Evolutionary conservation across 1,139 yeast genomes (phyloP), one percentile per base, ranked within the genome.

Genomic region (Blastobotrys apis): DNA sequence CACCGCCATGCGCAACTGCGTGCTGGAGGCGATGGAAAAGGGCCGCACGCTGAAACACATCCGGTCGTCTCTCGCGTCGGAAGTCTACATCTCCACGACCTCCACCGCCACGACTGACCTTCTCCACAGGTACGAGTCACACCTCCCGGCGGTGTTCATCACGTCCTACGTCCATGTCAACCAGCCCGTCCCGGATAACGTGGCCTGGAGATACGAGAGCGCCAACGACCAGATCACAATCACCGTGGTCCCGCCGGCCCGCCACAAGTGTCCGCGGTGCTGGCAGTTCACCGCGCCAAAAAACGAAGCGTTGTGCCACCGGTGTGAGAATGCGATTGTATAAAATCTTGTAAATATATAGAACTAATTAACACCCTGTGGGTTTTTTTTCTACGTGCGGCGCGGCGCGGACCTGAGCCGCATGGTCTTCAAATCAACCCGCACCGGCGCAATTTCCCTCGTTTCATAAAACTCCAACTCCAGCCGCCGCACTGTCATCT

Each of bases 181-280:
- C 45, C 51, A 57, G 2, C 40, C 44, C 1, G 35, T 48, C 2
- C 60, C 67, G 2, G 46, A 48, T 0, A 53, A 47, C 3, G 27
- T 37, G 1, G 59, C 52, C 5, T 71, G 71, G 65, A 39, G 45
- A 13, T 68, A 66, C 48, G n/a, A n/a, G n/a, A 48, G 48, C 19
- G 55, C 57, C n/a, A 43, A 53, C n/a, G 49, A 59, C 2, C 48
- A 69, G 4, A 53, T 76, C 2, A 51, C 53, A 1, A 63, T 77
- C 4, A 56, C 67, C 10, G 72, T 79, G 5, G 61, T 66, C 8
- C 72, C 71, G 3, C 75, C 87, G 0, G 52, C 64, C 0, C 59
- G 66, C 4, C 65, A 67, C 43, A 87, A 87, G 57, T 92, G 98
- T 62, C 95, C 95, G 1, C 74, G 98, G 59, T 92, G 98, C 64